Conservation (phyloP, 345 rosid genomes). For the Toxicodendron radicans region DNA sequence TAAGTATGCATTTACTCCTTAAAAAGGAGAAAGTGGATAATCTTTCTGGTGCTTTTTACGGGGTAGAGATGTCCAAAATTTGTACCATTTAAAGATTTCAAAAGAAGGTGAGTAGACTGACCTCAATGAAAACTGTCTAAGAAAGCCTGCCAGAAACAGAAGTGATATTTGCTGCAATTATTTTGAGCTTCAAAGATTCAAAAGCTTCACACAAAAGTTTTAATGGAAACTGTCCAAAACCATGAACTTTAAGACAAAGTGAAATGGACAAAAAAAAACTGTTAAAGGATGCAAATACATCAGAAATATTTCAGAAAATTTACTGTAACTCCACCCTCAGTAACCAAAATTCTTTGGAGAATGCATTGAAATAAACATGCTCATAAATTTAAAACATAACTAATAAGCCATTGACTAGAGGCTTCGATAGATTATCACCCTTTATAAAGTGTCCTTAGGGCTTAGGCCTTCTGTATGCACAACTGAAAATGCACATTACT, state of each 20-base stretch:
- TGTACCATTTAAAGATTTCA: too few species aligned
- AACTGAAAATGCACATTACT: constrained; percentile 44
- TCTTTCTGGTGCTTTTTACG: too few species aligned
- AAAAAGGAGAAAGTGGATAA: too few species aligned
- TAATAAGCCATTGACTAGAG: not conserved
- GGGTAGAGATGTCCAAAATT: too few species aligned
- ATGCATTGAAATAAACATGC: not conserved
- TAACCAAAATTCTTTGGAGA: not conserved
- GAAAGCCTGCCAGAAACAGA: too few species aligned
- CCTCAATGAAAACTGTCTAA: too few species aligned
- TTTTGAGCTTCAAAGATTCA: too few species aligned
- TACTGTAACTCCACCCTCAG: not conserved
- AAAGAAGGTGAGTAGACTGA: too few species aligned
- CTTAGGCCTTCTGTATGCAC: constrained; percentile 70
- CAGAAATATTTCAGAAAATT: not conserved
- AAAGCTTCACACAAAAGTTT: too few species aligned
- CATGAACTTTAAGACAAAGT: too few species aligned
- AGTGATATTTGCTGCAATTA: too few species aligned
- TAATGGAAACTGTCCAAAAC: not conserved
- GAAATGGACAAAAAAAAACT: not conserved
- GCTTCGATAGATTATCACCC: constrained; percentile 49
- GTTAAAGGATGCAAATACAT: not conserved
- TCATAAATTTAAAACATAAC: constrained; percentile 1
- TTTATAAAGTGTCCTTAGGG: constrained; percentile 67
- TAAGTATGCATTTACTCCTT: too few species aligned